Base-by-base conservation (phyloP, 768 basidiomycete species). In the Chalciporus chontae region DNA sequence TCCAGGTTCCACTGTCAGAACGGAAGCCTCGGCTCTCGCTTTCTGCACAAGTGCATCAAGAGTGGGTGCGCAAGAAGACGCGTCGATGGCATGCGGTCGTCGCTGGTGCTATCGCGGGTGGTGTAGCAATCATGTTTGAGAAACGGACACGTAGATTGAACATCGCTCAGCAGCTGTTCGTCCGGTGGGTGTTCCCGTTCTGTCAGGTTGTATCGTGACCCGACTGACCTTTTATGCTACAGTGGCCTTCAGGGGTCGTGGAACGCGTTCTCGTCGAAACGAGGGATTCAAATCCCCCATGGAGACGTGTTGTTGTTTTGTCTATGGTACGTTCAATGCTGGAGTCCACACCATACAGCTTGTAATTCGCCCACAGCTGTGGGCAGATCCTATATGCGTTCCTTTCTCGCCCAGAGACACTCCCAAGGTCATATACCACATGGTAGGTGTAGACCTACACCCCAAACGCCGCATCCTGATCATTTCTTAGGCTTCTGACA, bases 211-310 rank as follows among this genome's bases (percentile, higher is more conserved):
- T 18, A 26, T 5, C 6, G 14, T 29, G 42, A 26, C 17, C 32
- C 4, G n/a, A 19, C 34, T 46, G 17, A 45, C 47, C 15, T 55
- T 21, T 43, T 18, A 17, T 29, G 29, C 47, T 26, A 21, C 47
- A 91, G 93, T 41, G 94, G 94, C 3, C 73, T 97, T 7, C 94
- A 97, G 66, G 94, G 91, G 2, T 82, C 85, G 1, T 95, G 89
- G 65, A 95, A 94, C 60, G 77, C 81, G 8, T 85, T 83, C 58
- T 82, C 90, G 1, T 75, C 76, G 2, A 80, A 78, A 56, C 79
- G 78, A 26, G 81, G 82, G 26, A 74, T 94, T 39, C 72, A 71
- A 39, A 74, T 97, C 14, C 94, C 93, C 0, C 76, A 93, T 63
- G 94, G 94, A 5, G 88, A 86, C 42, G 78, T 90, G 0, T 65